phyloP scores from a whole-genome alignment of 1,284 basidiomycete genomes.

The Sporisorium scitamineum region DNA sequence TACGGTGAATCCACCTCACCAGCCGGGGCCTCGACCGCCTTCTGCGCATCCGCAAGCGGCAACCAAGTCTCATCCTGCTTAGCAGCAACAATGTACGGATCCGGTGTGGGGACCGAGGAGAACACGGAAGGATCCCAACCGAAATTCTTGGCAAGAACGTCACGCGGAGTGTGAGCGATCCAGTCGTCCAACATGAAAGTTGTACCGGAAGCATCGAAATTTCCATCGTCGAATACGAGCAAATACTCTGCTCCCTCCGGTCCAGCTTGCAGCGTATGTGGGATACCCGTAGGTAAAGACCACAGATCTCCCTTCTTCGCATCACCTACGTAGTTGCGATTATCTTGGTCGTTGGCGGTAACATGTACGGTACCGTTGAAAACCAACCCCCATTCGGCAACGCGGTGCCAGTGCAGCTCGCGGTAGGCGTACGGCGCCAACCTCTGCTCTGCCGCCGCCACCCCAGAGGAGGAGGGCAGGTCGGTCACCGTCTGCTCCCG shows the following conservation, averaged over 20 bases:
- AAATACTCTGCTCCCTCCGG: slow-evolving; percentile 78
- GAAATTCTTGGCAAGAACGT: slow-evolving; percentile 80
- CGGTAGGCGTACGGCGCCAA: slow-evolving; percentile 18
- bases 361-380: slow-evolving; percentile 69
- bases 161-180: slow-evolving; percentile 74
- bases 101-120: slow-evolving; percentile 59
- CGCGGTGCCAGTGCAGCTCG: slow-evolving; percentile 29
- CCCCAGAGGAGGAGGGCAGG: slow-evolving; percentile 1
- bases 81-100: slow-evolving; percentile 71
- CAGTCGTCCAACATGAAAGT: slow-evolving; percentile 59
- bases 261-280: slow-evolving; percentile 76
- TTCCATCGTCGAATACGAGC: slow-evolving; percentile 72
- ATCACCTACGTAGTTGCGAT: slow-evolving; percentile 74
- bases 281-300: slow-evolving; percentile 66
- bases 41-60: slow-evolving; percentile 7
- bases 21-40: slow-evolving; percentile 5
- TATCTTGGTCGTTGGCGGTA: slow-evolving; percentile 75
- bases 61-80: slow-evolving; percentile 18
- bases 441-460: slow-evolving; percentile 13
- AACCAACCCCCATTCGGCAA: slow-evolving; percentile 57
- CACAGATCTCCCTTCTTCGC: slow-evolving; percentile 42
- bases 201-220: slow-evolving; percentile 10
- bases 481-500: slow-evolving; percentile 14
- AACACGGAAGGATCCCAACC: slow-evolving; percentile 74
- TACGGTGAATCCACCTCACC: slow-evolving; percentile 16